phyloP scores from a whole-genome alignment of 495 filamentous ascomycete species.

The Durotheca rogersii region DNA sequence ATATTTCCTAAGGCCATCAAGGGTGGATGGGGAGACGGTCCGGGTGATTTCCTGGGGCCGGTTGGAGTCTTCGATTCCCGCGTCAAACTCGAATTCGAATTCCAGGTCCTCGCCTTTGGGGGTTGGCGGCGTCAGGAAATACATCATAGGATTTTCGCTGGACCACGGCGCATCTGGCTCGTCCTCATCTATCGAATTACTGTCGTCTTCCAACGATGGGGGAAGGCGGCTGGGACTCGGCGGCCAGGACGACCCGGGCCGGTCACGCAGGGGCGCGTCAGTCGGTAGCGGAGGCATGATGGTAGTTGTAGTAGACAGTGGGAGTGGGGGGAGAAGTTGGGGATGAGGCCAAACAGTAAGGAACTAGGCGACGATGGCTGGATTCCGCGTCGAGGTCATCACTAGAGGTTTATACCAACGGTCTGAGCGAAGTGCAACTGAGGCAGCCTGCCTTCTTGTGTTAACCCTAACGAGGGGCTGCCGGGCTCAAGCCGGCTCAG shows the following conservation, averaged over 20 bases:
- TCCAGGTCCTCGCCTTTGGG: constrained; percentile 37
- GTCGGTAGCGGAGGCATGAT: constrained; percentile 32
- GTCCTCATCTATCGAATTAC: constrained; percentile 40
- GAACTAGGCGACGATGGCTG: constrained; percentile 4
- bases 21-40: constrained; percentile 50
- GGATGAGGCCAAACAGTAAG: constrained; percentile 1
- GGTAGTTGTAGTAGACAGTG: constrained; percentile 19
- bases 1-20: constrained; percentile 47
- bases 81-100: constrained; percentile 52
- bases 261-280: constrained; percentile 20
- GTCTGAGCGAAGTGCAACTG: constrained; percentile 9
- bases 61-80: constrained; percentile 51
- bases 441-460: constrained; percentile 13
- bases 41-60: constrained; percentile 43
- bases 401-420: not conserved
- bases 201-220: constrained; percentile 40
- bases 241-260: constrained; percentile 34
- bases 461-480: constrained; percentile 25
- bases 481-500: constrained; percentile 35
- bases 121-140: constrained; percentile 50
- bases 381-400: constrained; percentile 20
- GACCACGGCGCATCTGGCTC: constrained; percentile 40
- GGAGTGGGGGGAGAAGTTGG: too few relatives aligned
- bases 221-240: constrained; percentile 38
- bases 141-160: constrained; percentile 49